Evolutionary conservation across 176 grass and related monocot species (phyloP).

Genomic region (Neostapfia colusana): DNA sequence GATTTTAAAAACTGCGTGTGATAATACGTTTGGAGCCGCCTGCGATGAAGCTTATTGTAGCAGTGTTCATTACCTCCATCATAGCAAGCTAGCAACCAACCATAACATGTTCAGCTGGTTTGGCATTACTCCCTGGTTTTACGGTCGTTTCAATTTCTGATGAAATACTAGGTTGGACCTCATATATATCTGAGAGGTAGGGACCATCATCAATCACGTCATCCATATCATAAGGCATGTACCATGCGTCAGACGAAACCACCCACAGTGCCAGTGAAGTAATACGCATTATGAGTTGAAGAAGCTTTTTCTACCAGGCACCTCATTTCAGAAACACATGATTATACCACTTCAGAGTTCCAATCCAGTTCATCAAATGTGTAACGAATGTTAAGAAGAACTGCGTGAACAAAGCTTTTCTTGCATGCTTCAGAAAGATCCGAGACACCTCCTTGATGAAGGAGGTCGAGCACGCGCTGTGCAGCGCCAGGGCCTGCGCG

Average conservation of each 20-base stretch:
- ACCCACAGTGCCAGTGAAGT: slow-evolving; percentile 91
- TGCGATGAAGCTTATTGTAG: no score
- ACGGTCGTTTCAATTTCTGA: slow-evolving; percentile 41
- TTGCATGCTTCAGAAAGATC: slow-evolving; percentile 89
- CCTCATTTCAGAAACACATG: slow-evolving; percentile 63
- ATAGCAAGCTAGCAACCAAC: slow-evolving; percentile 98
- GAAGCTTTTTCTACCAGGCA: slow-evolving; percentile 76
- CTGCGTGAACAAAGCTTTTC: slow-evolving; percentile 89
- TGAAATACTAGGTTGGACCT: slow-evolving; percentile 42
- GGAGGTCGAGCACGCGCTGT: no score
- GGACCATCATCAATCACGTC: slow-evolving; percentile 69
- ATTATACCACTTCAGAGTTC: slow-evolving; percentile 63
- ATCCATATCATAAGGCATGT: slow-evolving; percentile 86
- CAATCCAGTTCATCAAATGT: slow-evolving; percentile 98
- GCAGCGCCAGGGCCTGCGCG: slow-evolving; percentile 40
- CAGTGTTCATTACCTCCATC: slow-evolving; percentile 90
- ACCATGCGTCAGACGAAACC: slow-evolving; percentile 91
- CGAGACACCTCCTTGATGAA: no score
- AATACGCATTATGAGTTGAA: slow-evolving; percentile 82
- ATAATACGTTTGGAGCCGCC: no score
- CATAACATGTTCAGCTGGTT: slow-evolving; percentile 82
- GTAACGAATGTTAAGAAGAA: slow-evolving; percentile 86
- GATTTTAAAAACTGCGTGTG: no score
- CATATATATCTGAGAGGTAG: slow-evolving; percentile 63
- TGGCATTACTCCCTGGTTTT: slow-evolving; percentile 55